Conservation (phyloP, 805 yeast genomes). For the Cephaloascus fragrans region DNA sequence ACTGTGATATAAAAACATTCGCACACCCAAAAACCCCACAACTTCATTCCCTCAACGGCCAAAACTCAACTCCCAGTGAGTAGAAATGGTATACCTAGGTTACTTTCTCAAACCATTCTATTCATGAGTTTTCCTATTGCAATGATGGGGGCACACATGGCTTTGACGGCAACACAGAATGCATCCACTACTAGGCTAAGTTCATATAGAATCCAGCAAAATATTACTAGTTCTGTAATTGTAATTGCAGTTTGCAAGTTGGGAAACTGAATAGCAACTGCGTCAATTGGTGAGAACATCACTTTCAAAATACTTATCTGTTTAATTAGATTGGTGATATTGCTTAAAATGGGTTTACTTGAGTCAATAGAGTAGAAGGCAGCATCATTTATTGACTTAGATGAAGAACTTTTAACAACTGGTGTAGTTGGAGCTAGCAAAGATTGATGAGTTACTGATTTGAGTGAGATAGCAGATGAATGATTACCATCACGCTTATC, state of each 20-base stretch:
- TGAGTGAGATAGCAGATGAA: background rate
- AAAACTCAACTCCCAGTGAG: no score
- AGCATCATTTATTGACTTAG: background rate
- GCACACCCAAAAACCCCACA: no score
- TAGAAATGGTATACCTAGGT: no score
- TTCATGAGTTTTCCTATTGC: constrained; percentile 34
- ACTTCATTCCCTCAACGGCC: no score
- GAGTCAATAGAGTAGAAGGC: constrained; percentile 3
- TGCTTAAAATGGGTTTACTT: constrained; percentile 17
- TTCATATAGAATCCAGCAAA: constrained; percentile 31
- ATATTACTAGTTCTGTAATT: constrained; percentile 24
- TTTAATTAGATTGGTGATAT: constrained; percentile 22
- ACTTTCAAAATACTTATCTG: constrained; percentile 23
- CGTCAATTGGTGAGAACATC: constrained; percentile 29
- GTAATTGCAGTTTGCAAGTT: constrained; percentile 26
- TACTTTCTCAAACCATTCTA: constrained; percentile 12
- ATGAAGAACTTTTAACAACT: background rate
- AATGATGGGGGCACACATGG: constrained; percentile 36
- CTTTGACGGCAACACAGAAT: constrained; percentile 32
- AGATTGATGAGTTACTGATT: background rate
- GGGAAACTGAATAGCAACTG: constrained; percentile 25
- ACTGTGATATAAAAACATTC: no score
- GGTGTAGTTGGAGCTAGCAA: background rate
- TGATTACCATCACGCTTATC: no score
- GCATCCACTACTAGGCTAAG: constrained; percentile 31